Base-by-base conservation (phyloP, 768 basidiomycete species). In the Dioszegia hungarica region DNA sequence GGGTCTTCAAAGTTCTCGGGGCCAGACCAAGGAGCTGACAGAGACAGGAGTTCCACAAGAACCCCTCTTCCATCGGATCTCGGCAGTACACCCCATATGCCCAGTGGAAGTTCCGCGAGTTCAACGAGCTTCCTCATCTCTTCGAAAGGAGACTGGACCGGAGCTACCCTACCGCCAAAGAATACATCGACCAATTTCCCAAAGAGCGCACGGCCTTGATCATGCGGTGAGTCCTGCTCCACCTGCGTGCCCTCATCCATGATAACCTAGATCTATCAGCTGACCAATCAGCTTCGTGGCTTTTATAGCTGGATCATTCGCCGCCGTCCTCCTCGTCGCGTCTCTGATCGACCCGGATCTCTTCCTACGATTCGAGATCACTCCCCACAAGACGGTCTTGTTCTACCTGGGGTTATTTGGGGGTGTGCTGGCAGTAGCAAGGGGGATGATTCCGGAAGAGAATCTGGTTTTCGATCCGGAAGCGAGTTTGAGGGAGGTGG, bases 71-170 rank as follows among this genome's bases (percentile, higher is more conserved):
- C 0, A 90, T 98, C 46, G 88, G 92, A 34, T 85, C 87, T 11
- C 85, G 95, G 29, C 83, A 88, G 54, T 99, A 98, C 70, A 99
- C 95, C 0, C 87, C 86, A 0, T 93, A 88, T 59, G 93, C 93
- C 3, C 86, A 90, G 59, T 99, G 95, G 95, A 98, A 97, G 73
- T 98, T 98, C 72, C 83, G 95, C 54, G 95, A 99, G 74, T 99
- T 97, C 80, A 99, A 99, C 73, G 95, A 99, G 70, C 80, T 99
- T 9, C 88, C 91, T 0, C 95, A 99, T 77, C 79, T 93, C 33
- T 99, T 98, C 75, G 81, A 84, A 33, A 81, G 90, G 44, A 81
- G 95, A 49, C 79, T 98, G 44, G 86, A 91, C 62, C 85, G 89
- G 69, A 91, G 89, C 54, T 90, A 93, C 65, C 90, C 90, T 0